phyloP scores from a whole-genome alignment of 1,284 basidiomycete genomes.

The Lignosus rhinocerotis region DNA sequence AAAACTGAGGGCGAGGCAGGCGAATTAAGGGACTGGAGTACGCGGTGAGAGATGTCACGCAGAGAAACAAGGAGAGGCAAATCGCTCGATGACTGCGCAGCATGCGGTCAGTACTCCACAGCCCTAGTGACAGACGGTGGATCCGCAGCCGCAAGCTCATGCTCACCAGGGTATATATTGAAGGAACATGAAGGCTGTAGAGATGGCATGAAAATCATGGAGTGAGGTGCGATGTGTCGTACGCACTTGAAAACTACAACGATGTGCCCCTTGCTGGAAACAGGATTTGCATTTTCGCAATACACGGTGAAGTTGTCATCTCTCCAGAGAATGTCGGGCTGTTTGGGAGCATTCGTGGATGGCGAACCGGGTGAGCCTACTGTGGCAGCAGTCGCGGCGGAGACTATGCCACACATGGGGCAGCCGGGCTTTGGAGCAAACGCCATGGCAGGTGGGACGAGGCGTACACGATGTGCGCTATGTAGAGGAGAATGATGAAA shows the following conservation, averaged over 20 bases:
- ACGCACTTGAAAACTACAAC: constrained; percentile 75
- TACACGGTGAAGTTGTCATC: constrained; percentile 77
- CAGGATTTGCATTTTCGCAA: constrained; percentile 63
- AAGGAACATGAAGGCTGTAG: constrained; percentile 69
- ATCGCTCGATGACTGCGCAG: constrained; percentile 65
- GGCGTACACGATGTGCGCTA: background rate
- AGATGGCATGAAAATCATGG: background rate
- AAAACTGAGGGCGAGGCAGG: constrained; percentile 36
- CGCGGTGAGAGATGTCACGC: constrained; percentile 55
- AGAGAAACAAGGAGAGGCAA: constrained; percentile 67
- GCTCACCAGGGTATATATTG: constrained; percentile 70
- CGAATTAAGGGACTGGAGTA: constrained; percentile 51
- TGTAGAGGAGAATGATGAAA: background rate
- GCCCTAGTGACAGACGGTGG: background rate
- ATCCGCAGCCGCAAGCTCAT: background rate
- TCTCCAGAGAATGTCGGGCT: constrained; percentile 65
- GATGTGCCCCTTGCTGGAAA: constrained; percentile 69
- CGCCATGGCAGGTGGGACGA: constrained; percentile 38
- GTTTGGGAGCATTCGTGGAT: constrained; percentile 40
- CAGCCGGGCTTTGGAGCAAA: constrained; percentile 67
- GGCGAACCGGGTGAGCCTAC: constrained; percentile 44
- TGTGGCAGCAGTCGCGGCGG: constrained; percentile 46
- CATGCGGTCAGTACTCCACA: background rate
- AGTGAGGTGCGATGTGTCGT: constrained; percentile 35
- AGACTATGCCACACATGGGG: constrained; percentile 72